Base-by-base conservation (phyloP, 441 rosid species). In the Raphanus hybrid region DNA sequence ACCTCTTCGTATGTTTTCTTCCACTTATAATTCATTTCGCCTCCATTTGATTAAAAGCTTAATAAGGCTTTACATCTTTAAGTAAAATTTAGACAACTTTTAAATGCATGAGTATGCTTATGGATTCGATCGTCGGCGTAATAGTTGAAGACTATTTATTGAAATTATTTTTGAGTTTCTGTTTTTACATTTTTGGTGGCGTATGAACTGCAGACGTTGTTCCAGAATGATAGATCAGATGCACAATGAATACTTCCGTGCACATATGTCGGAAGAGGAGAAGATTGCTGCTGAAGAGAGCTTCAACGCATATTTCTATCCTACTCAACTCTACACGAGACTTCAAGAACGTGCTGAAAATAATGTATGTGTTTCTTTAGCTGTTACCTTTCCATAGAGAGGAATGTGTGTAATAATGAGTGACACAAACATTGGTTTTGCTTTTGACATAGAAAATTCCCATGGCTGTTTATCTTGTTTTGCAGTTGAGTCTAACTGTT, bases 201-300 rank as follows among this genome's bases (percentile, higher is more conserved):
- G 7, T 35, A 16, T 66, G 50, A 50, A 18, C 78, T 35, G 73
- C 82, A 89, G 97, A 29, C 34, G 34, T 32, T 82, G 80, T 84
- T 86, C 92, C 41, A 91, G 94, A 90, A 91, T 87, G 84, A 78
- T 88, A 50, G 98, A 90, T 75, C 91, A 88, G 80, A 94, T 96
- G 99, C 89, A 94, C 85, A 91, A 87, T 70, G 92, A 90, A 80
- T 92, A 91, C 79, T 86, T 90, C 73, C 87, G 86, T 71, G 43
- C 74, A 88, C 92, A 74, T 87, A 81, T 92, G 78, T 87, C 98
- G 20, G 91, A 88, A 5, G 98, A 94, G 77, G 96, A 96, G 82
- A 92, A 90, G 85, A 81, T 80, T 80, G 97, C 91, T 6, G 97
- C 96, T 39, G 96, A 91, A 69, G 98, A 91, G 84, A 92, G 97